Conservation (phyloP, 202 grass and related monocot genomes). For the Panicum hallii region DNA sequence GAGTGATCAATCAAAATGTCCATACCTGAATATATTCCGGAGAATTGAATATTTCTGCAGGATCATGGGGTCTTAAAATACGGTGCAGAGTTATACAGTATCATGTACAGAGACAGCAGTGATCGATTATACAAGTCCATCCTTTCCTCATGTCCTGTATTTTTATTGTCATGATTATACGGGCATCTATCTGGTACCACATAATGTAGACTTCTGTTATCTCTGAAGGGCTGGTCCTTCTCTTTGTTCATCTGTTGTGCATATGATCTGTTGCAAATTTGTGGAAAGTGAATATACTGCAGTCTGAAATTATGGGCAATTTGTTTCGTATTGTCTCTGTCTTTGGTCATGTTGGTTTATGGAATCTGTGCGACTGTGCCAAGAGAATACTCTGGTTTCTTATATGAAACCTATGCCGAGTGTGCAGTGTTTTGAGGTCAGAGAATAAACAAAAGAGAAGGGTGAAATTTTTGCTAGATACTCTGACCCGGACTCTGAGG, state of each 20-base stretch:
- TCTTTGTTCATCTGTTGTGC: background rate
- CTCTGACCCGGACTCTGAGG: too few species aligned
- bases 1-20: background rate
- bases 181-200: background rate
- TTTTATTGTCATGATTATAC: background rate
- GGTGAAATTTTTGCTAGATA: too few species aligned
- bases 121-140: background rate
- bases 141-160: background rate
- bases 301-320: background rate
- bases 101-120: background rate
- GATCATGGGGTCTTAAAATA: background rate
- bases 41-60: too few species aligned
- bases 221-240: background rate
- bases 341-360: background rate
- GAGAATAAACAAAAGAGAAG: too few species aligned
- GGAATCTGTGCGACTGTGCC: background rate
- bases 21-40: background rate
- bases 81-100: background rate
- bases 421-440: too few species aligned
- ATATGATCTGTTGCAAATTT: background rate
- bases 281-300: background rate
- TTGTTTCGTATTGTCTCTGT: too few species aligned
- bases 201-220: background rate
- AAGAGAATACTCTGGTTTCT: background rate
- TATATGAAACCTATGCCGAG: too few species aligned